Percentiles rank a stretch among this genome's conserved stretches.
These are phyloP conservation scores for Malassezia globosa DNA, from an alignment of 1,284 basidiomycete genomes.

Conservation along the genomic window DNA sequence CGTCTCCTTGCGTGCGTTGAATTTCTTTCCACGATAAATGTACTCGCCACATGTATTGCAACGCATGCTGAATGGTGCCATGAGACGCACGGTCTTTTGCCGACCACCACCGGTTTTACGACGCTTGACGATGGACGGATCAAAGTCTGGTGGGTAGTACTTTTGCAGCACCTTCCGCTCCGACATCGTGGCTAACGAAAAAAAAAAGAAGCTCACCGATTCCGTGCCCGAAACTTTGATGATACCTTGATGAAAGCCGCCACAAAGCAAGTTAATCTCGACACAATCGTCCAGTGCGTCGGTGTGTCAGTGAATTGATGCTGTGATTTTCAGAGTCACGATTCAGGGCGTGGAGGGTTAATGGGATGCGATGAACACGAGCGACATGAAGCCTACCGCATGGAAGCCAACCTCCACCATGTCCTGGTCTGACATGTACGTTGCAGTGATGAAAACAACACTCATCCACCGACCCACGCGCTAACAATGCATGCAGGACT, in stretches of 20 bases:
- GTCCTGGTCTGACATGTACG: neutral
- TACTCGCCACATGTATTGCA: slow-evolving; percentile 81
- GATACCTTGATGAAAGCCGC: no score
- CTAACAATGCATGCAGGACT: neutral
- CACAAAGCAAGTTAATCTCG: no score
- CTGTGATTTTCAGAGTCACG: no score
- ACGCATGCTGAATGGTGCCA: slow-evolving; percentile 97
- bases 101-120: slow-evolving; percentile 77
- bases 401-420: slow-evolving; percentile 1
- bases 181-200: slow-evolving; percentile 44
- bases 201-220: no score
- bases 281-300: no score
- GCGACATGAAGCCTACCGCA: no score
- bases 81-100: slow-evolving; percentile 91
- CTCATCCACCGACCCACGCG: no score
- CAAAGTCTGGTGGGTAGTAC: slow-evolving; percentile 65
- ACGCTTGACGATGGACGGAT: slow-evolving; percentile 87
- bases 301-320: no score
- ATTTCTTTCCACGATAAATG: slow-evolving; percentile 89
- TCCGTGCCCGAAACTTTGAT: neutral
- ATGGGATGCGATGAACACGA: no score
- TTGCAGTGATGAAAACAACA: no score
- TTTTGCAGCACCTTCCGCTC: slow-evolving; percentile 49
- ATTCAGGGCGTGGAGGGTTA: no score
- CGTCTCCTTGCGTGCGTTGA: slow-evolving; percentile 96